Evolutionary conservation across 371 early-diverging fungal genomes (phyloP), one percentile per base, ranked within the genome.

Genomic region (Nematocida ausubeli): DNA sequence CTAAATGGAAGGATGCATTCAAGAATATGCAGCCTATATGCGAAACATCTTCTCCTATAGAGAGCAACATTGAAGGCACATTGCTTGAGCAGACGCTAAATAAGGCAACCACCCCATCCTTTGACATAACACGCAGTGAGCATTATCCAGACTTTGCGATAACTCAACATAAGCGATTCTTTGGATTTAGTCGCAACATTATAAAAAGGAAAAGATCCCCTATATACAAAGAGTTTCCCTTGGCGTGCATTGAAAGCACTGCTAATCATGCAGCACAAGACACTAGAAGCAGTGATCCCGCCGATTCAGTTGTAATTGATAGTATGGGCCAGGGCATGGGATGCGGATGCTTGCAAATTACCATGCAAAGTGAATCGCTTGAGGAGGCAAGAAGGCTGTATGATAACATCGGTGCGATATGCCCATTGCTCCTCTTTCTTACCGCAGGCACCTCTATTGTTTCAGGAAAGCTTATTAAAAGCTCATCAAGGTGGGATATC

Each of bases 291-390:
- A 2, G 19, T n/a, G 22, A 22, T 0, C 2, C 9, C n/a, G 44
- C 44, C 14, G 49, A 94, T 82, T 93, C 93, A 85, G 92, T 95
- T 54, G 93, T 95, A 83, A 92, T 98, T 91, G 97, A 98, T 85
- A 90, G 92, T 22, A 96, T 96, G 96, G 92, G 93, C 51, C 96
- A 96, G 88, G 98, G 98, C 35, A 96, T 96, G 97, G 98, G 98
- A 60, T 95, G 95, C 87, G 92, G 91, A 82, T 95, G 98, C 83
- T 88, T 98, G 39, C 98, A 98, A 86, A 91, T 95, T 81, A 96
- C 98, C 22, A 92, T 98, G 84, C 98, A 98, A 86, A 93, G 95
- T n/a, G 91, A 91, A 83, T 90, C 91, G 81, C 89, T 96, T 34
- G 90, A 90, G 80, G 93, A 95, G 84, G 96, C 95, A 14, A 87